Evolutionary conservation across 805 yeast species (phyloP).

Genomic region (Schwanniomyces occidentalis): DNA sequence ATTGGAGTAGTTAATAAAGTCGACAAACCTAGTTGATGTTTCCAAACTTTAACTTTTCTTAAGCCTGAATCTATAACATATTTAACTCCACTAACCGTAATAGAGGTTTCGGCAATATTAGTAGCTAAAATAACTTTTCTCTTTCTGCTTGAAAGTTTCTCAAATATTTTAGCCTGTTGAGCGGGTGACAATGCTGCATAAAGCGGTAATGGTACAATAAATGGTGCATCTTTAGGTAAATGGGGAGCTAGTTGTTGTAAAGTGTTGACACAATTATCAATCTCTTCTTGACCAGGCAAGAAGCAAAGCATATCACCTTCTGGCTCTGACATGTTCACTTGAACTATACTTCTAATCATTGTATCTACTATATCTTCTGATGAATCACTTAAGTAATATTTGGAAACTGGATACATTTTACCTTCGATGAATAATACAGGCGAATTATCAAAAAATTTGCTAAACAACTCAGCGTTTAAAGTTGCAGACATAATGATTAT

Average conservation of each 20-base stretch:
- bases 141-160: slow-evolving; percentile 58
- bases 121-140: slow-evolving; percentile 91
- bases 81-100: slow-evolving; percentile 91
- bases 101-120: slow-evolving; percentile 96
- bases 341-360: slow-evolving; percentile 69
- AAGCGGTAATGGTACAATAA: slow-evolving; percentile 74
- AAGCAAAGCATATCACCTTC: slow-evolving; percentile 92
- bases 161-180: slow-evolving; percentile 80
- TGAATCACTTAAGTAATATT: slow-evolving; percentile 61
- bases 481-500: slow-evolving; percentile 96
- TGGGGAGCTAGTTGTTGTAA: slow-evolving; percentile 61
- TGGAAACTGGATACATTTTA: slow-evolving; percentile 79
- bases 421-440: slow-evolving; percentile 91
- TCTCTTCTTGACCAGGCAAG: slow-evolving; percentile 96
- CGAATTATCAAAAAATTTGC: slow-evolving; percentile 72
- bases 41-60: slow-evolving; percentile 92
- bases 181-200: slow-evolving; percentile 92
- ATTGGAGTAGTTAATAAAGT: slow-evolving; percentile 89
- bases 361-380: slow-evolving; percentile 85
- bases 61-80: slow-evolving; percentile 93
- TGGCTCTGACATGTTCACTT: slow-evolving; percentile 75
- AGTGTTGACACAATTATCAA: slow-evolving; percentile 75
- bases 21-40: slow-evolving; percentile 89
- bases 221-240: slow-evolving; percentile 74
- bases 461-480: slow-evolving; percentile 84